These are phyloP conservation scores for Plasmodium chabaudi DNA, from an alignment of 169 alveolate genomes.

Conservation along the genomic window DNA sequence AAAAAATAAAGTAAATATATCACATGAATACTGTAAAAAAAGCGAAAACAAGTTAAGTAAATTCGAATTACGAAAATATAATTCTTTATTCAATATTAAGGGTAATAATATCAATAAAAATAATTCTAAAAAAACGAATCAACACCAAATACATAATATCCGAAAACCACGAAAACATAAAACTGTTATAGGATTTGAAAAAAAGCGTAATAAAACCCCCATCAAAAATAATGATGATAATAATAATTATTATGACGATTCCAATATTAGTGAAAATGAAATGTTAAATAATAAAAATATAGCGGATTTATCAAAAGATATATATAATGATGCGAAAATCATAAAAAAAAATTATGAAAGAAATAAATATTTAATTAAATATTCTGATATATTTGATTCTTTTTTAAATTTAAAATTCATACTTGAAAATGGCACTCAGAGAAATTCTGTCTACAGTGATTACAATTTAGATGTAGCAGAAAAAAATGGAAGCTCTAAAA, in stretches of 20 bases:
- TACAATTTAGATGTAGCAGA: not conserved
- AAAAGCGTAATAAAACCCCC: slow-evolving; percentile 10
- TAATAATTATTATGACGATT: slow-evolving; percentile 7
- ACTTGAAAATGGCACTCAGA: slow-evolving; percentile 6
- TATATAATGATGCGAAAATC: slow-evolving; percentile 57
- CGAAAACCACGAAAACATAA: slow-evolving; percentile 53
- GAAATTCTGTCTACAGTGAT: not conserved
- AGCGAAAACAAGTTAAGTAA: not conserved
- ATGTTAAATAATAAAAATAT: slow-evolving; percentile 46
- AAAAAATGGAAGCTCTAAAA: not conserved
- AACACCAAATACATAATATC: not conserved
- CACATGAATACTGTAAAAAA: slow-evolving; percentile 1
- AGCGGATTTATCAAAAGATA: slow-evolving; percentile 64
- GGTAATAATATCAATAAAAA: slow-evolving; percentile 18
- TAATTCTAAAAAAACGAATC: slow-evolving; percentile 6
- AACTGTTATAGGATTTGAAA: slow-evolving; percentile 72
- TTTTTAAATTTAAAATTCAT: slow-evolving; percentile 48
- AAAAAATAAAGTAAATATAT: slow-evolving; percentile 3
- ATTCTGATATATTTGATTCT: slow-evolving; percentile 58
- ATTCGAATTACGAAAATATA: slow-evolving; percentile 33
- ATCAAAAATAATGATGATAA: slow-evolving; percentile 8
- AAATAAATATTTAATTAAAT: slow-evolving; percentile 50
- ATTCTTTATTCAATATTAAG: slow-evolving; percentile 45
- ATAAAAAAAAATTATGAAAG: slow-evolving; percentile 53
- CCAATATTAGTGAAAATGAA: slow-evolving; percentile 20